Conservation (phyloP, 257 asterid genomes). For the Rhazya stricta region DNA sequence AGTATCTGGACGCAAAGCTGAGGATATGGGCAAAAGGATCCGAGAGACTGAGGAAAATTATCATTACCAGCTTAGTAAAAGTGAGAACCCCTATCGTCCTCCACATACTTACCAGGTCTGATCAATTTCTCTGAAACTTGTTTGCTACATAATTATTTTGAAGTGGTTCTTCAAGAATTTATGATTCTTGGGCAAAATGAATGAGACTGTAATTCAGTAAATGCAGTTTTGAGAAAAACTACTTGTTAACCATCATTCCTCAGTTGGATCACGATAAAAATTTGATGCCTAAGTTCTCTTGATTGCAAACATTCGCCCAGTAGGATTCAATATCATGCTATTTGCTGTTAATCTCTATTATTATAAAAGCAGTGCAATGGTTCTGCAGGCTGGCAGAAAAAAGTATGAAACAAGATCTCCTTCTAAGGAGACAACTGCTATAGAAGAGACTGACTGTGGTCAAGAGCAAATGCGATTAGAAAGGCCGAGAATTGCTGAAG, state of each 20-base stretch:
- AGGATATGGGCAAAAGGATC: slow-evolving; percentile 22
- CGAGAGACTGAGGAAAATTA: slow-evolving; percentile 14
- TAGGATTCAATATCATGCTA: neutral
- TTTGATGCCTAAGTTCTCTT: neutral
- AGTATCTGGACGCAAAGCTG: slow-evolving; percentile 23
- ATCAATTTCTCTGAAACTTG: slow-evolving; percentile 16
- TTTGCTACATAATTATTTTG: neutral
- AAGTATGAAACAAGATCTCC: neutral
- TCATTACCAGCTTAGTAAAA: slow-evolving; percentile 34
- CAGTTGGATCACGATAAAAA: neutral
- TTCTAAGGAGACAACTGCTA: slow-evolving; percentile 7
- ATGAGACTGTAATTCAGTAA: neutral
- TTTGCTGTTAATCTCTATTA: neutral
- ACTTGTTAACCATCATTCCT: neutral
- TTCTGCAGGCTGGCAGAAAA: slow-evolving; percentile 20
- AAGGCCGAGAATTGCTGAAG: neutral
- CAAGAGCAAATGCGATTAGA: slow-evolving; percentile 7
- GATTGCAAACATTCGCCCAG: neutral
- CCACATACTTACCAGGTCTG: slow-evolving; percentile 48
- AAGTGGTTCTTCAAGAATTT: neutral
- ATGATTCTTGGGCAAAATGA: neutral
- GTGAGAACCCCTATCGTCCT: slow-evolving; percentile 56
- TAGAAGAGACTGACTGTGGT: neutral
- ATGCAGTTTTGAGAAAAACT: neutral
- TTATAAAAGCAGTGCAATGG: neutral